Evolutionary conservation across 148 eudicot genomes (phyloP).

Genomic region (Chenopodium berlandieri): DNA sequence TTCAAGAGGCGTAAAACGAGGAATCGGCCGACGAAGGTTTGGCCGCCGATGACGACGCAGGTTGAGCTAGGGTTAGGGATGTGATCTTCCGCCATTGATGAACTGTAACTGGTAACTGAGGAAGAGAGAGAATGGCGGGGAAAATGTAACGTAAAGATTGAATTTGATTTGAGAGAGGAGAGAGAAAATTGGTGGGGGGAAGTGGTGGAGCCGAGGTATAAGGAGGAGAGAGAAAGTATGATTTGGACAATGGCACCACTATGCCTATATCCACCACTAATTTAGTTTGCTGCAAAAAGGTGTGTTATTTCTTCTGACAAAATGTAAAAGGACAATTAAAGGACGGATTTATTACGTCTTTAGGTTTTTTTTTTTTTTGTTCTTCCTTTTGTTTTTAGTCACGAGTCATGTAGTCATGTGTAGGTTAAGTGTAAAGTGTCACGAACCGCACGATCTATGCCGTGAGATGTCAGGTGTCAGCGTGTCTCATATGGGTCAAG

Average conservation of each 20-base stretch:
- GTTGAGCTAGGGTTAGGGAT: slow-evolving; percentile 37
- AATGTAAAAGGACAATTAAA: not conserved
- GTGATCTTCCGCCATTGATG: slow-evolving; percentile 22
- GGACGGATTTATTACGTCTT: not conserved
- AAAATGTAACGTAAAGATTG: slow-evolving; percentile 9
- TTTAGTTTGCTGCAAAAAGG: not conserved
- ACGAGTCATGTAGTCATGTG: no score
- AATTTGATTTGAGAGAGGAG: slow-evolving; percentile 3
- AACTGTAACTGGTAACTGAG: not conserved
- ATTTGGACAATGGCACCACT: slow-evolving; percentile 19
- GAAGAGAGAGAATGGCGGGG: slow-evolving; percentile 2
- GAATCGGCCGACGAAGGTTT: slow-evolving; percentile 56
- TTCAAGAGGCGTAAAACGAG: slow-evolving; percentile 59
- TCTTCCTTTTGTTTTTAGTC: not conserved
- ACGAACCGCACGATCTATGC: no score
- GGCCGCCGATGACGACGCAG: slow-evolving; percentile 78
- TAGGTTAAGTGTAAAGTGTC: no score
- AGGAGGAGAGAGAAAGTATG: slow-evolving; percentile 12
- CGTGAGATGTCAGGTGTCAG: no score
- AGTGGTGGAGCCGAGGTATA: slow-evolving; percentile 11
- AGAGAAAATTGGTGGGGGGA: not conserved
- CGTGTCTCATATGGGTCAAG: no score
- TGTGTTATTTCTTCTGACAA: not conserved
- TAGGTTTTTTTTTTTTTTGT: not conserved
- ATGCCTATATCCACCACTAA: not conserved